Conservation (phyloP, 1,139 yeast genomes). For the Candida tropicalis region DNA sequence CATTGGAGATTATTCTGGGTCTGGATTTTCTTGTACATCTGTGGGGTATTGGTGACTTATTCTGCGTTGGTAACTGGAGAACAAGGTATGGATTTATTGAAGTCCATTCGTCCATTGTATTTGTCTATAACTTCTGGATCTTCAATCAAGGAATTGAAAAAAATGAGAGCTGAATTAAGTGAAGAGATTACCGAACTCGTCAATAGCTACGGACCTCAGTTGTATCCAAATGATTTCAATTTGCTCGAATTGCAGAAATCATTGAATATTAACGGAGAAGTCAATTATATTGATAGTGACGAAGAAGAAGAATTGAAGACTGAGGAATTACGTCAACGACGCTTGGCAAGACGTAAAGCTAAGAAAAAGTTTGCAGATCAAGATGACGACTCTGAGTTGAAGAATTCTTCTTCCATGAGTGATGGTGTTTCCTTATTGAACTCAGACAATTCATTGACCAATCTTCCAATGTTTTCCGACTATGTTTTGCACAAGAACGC, state of each 20-base stretch:
- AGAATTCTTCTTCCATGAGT: constrained; percentile 42
- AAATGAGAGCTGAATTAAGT: constrained; percentile 39
- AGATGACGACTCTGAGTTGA: constrained; percentile 16
- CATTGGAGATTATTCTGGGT: constrained; percentile 30
- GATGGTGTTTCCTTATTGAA: constrained; percentile 57
- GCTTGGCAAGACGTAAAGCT: constrained; percentile 30
- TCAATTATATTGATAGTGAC: constrained; percentile 45
- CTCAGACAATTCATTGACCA: constrained; percentile 55
- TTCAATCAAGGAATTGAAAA: constrained; percentile 54
- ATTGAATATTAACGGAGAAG: constrained; percentile 29
- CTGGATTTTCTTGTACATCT: constrained; percentile 51
- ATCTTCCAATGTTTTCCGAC: constrained; percentile 58
- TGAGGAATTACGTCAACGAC: constrained; percentile 51
- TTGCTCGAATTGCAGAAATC: constrained; percentile 39
- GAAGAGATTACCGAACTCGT: constrained; percentile 49
- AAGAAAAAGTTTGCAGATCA: constrained; percentile 20
- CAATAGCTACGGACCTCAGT: constrained; percentile 46
- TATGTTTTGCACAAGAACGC: constrained; percentile 42
- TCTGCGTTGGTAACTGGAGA: constrained; percentile 91
- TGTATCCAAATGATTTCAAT: constrained; percentile 51
- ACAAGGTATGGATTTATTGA: constrained; percentile 85
- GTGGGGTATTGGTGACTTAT: constrained; percentile 75
- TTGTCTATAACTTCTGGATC: constrained; percentile 64
- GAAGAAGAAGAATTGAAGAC: constrained; percentile 61
- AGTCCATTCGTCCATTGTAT: constrained; percentile 80